Base-by-base conservation (phyloP, 2,329 filamentous ascomycete genomes). In the Thielaviopsis ethacetica region DNA sequence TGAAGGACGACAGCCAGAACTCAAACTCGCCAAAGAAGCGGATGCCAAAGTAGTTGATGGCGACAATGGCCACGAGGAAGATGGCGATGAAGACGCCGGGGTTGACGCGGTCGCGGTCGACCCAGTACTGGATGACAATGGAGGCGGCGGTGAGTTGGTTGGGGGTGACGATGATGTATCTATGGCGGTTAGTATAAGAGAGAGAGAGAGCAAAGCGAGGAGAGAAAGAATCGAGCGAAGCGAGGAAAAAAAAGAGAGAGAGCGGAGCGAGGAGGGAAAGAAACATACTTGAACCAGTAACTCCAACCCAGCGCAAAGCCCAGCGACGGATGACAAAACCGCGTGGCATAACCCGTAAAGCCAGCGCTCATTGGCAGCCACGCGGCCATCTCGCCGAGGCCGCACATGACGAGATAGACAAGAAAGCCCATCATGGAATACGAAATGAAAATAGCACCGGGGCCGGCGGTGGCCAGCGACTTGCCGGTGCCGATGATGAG, bases 111-210 rank as follows among this genome's bases (percentile, higher is more conserved):
- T 85, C 78, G 27, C 79, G 72, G 1, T 75, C 68, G 12, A 88
- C 72, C 88, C 89, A 94, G 66, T 83, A 90, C 64, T 85, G 81
- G 60, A 94, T 85, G 60, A 91, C 85, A 44, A 94, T 71, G 5
- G 86, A 81, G n/a, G 79, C 81, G 27, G 88, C 88, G 0, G 88
- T 93, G 47, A 94, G 74, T 68, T 94, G 88, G 67, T 93, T 93
- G 1, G 89, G 88, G 1, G 86, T 90, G 55, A 87, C 79, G 66
- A 94, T 91, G 68, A 93, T 87, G 69, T 93, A 93, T 81, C 91
- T 79, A 79, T 79, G 21, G 21, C 13, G 17, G n/a, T 13, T 55
- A 10, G 53, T 47, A 4, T 44, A 22, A 38, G 26, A n/a, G 26
- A n/a, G n/a, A n/a, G n/a, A 38, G 10, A 22, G 5, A 24, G n/a